Evolutionary conservation across 2,329 filamentous ascomycete species (phyloP).

Genomic region (Cercospora beticola): DNA sequence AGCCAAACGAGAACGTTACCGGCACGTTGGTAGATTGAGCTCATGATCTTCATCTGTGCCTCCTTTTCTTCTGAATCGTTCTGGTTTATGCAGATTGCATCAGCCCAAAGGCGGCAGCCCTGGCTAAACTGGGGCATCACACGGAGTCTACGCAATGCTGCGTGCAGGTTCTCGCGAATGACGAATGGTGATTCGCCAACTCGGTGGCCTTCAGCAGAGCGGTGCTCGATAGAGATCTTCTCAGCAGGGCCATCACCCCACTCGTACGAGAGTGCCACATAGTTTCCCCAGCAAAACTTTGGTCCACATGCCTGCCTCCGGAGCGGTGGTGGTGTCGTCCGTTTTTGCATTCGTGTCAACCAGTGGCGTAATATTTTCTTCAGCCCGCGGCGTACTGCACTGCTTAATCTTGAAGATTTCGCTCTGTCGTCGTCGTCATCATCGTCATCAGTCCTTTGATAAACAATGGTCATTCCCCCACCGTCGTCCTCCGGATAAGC

Average conservation of each 20-base stretch:
- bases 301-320: not conserved
- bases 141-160: not conserved
- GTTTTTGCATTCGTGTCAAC: not conserved
- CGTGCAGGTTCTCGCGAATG: not conserved
- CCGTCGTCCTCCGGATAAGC: not conserved
- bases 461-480: not conserved
- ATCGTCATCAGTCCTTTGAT: not conserved
- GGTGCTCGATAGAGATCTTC: not conserved
- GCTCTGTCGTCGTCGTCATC: not conserved
- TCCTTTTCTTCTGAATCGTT: not conserved
- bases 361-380: not conserved
- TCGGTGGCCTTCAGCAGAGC: not conserved
- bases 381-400: not conserved
- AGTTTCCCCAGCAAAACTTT: not conserved
- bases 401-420: not conserved
- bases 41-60: not conserved
- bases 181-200: not conserved
- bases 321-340: not conserved
- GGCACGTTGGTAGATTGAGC: not conserved
- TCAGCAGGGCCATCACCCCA: not conserved
- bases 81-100: not conserved
- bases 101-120: not conserved
- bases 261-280: not conserved
- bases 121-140: not conserved
- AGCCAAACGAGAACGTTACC: not conserved